Evolutionary conservation across 208 protist genomes (phyloP), one percentile per base, ranked within the genome.

Genomic region (Porcisia deanei): DNA sequence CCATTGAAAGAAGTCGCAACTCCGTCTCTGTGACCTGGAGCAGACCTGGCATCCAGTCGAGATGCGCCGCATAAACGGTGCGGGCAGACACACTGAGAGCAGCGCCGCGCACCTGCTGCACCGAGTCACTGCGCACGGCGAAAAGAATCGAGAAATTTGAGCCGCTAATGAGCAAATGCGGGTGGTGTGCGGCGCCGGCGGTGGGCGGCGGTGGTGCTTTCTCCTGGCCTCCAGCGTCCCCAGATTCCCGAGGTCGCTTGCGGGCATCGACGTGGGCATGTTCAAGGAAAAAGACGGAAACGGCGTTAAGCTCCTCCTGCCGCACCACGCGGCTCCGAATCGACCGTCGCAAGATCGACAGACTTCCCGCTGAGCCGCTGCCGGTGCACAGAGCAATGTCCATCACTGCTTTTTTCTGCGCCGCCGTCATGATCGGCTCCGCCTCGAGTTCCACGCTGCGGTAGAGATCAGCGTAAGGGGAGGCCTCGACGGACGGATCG

Each of bases 21-120:
- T 97, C 88, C 55, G 73, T 76, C 53, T 91, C 91, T 7, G 91
- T 95, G 4, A 97, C 82, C 71, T 97, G 94, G 39, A 97, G 70
- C 14, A 97, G 74, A 4, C 85, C 88, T 18, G 73, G 57, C 6
- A 86, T 60, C 84, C 81, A 90, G 55, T 80, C 64, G 34, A 94
- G 52, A 34, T 83, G 63, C 2, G 80, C 76, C 0, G 91, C 91
- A 45, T 89, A 88, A 0, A 97, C 82, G 1, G 91, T 97, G 67
- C 91, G 79, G 7, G 79, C 69, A 0, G 66, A 73, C 49, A 84
- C 73, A 60, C 80, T 70, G 39, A 97, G 84, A 41, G 86, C 89
- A 22, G 85, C 87, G 12, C 83, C 83, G 12, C 87, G 79, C 37
- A 94, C 86, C 64, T 96, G 93, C 73, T 96, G 89, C 41, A 97